Percentiles rank a stretch among this genome's conserved stretches.
Conservation (phyloP, 2,329 filamentous ascomycete genomes). For the Aspergillus arachidicola region DNA sequence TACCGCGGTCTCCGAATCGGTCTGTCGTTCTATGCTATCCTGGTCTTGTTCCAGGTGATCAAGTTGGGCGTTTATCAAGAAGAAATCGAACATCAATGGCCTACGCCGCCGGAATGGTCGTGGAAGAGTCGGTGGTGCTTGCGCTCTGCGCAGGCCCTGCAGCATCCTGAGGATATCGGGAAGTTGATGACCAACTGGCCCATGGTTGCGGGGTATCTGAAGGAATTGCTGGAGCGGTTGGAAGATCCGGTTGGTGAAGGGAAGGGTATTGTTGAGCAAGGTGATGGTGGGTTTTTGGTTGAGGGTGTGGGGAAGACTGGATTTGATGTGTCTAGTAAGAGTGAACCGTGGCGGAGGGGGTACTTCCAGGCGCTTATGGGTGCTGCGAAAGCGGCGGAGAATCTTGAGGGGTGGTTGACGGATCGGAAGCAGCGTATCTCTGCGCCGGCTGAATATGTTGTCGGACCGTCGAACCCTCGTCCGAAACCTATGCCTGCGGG, state of each 20-base stretch:
- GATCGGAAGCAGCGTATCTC: conserved; percentile 68
- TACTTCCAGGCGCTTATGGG: conserved; percentile 84
- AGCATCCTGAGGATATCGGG: conserved; percentile 59
- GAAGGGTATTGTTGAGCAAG: conserved; percentile 61
- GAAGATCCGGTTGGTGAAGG: conserved; percentile 73
- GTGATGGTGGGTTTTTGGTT: conserved; percentile 54
- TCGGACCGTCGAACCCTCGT: conserved; percentile 80
- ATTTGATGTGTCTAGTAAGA: conserved; percentile 73
- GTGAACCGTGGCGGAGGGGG: conserved; percentile 80
- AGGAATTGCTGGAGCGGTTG: conserved; percentile 64
- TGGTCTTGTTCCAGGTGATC: conserved; percentile 62
- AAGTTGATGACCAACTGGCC: conserved; percentile 68
- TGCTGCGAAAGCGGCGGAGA: conserved; percentile 74
- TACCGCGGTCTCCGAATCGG: conserved; percentile 71
- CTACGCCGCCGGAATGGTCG: conserved; percentile 81
- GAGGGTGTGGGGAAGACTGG: conserved; percentile 59
- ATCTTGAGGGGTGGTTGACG: conserved; percentile 75
- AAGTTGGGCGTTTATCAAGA: conserved; percentile 72
- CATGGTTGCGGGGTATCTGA: conserved; percentile 62
- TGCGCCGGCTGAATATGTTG: conserved; percentile 72
- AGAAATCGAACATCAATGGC: conserved; percentile 71
- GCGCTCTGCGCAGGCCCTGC: conserved; percentile 64
- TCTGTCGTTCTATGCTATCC: conserved; percentile 70
- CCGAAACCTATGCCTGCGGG: conserved; percentile 72
- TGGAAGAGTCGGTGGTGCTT: conserved; percentile 70